These are phyloP conservation scores for Zygosaccharomyces kombuchaensis DNA, from an alignment of 805 yeast genomes.

Conservation along the genomic window DNA sequence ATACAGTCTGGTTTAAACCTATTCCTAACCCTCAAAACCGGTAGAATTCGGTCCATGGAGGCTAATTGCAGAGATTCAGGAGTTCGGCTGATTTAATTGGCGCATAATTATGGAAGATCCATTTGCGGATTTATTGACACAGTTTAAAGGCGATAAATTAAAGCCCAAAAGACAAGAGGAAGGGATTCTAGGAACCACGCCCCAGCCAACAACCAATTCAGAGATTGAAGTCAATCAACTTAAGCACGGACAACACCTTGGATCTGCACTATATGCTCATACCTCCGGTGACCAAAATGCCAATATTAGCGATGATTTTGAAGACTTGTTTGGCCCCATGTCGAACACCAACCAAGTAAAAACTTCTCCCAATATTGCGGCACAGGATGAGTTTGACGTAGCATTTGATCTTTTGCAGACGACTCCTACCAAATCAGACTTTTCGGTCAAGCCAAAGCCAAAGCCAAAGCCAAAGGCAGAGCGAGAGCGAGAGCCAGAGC, in stretches of 20 bases:
- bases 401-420: constrained; percentile 21
- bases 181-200: not conserved
- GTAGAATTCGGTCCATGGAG: no score
- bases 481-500: not conserved
- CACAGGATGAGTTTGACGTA: constrained; percentile 21
- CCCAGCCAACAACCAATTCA: not conserved
- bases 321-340: constrained; percentile 19
- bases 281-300: not conserved
- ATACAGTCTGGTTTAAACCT: no score
- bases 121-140: constrained; percentile 41
- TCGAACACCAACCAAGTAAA: not conserved
- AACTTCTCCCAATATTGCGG: not conserved
- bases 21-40: no score
- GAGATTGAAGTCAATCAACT: not conserved
- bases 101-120: constrained; percentile 30
- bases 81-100: not conserved
- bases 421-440: not conserved
- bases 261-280: not conserved
- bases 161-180: not conserved
- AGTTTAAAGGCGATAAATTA: constrained; percentile 23
- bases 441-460: not conserved
- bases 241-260: not conserved
- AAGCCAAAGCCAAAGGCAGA: constrained; percentile 4
- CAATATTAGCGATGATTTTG: constrained; percentile 20
- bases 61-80: no score